Percentiles rank a stretch among this genome's conserved stretches.
phyloP scores from a whole-genome alignment of 2,329 filamentous ascomycete species.

The Thelonectria olida region DNA sequence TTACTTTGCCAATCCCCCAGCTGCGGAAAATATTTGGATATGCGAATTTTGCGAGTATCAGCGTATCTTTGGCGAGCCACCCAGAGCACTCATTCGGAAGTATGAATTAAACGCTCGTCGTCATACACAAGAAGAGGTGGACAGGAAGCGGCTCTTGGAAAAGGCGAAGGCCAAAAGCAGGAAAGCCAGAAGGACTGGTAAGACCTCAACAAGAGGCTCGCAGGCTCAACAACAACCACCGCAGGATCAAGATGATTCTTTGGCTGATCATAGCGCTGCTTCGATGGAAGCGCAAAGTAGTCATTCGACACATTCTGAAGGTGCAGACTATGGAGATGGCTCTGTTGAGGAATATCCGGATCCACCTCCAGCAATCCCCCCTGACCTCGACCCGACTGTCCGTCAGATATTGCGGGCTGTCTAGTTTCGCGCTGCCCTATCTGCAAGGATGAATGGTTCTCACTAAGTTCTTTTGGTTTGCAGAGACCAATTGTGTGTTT shows the following conservation, averaged over 20 bases:
- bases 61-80: conserved; percentile 89
- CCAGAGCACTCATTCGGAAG: conserved; percentile 83
- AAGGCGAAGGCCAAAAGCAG: conserved; percentile 94
- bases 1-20: conserved; percentile 79
- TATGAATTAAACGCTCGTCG: conserved; percentile 96
- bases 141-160: conserved; percentile 84
- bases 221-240: conserved; percentile 37
- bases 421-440: no score
- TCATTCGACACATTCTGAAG: conserved; percentile 52
- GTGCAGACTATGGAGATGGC: conserved; percentile 49
- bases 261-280: conserved; percentile 33
- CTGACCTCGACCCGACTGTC: conserved; percentile 10
- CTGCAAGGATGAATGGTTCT: no score
- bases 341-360: conserved; percentile 40
- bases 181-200: conserved; percentile 83
- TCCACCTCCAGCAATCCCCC: conserved; percentile 25
- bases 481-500: background rate
- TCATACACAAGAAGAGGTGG: conserved; percentile 83
- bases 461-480: background rate
- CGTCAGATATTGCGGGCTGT: no score
- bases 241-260: conserved; percentile 33
- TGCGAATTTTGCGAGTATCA: conserved; percentile 99
- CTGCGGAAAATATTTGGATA: conserved; percentile 83
- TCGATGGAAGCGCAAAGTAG: conserved; percentile 40
- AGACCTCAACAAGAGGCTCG: conserved; percentile 51